Conservation (phyloP, 805 yeast genomes). For the Limtongia smithiae region DNA sequence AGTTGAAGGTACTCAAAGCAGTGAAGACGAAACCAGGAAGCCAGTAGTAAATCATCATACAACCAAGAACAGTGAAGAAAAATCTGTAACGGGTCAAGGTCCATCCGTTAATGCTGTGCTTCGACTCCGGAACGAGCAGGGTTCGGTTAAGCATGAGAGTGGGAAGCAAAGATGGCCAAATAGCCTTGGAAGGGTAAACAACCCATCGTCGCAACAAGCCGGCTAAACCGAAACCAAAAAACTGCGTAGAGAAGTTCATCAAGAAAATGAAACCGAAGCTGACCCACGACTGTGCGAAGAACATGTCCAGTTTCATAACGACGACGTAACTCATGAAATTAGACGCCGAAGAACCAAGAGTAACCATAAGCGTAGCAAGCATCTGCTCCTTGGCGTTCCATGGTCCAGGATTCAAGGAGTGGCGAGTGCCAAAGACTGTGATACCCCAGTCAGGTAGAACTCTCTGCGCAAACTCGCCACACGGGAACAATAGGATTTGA, state of each 20-base stretch:
- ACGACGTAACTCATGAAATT: constrained; percentile 47
- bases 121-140: constrained; percentile 42
- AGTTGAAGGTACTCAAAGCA: constrained; percentile 54
- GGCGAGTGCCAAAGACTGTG: constrained; percentile 36
- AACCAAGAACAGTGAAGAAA: constrained; percentile 43
- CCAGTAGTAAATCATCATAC: constrained; percentile 51
- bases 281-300: constrained; percentile 33
- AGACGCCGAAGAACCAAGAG: constrained; percentile 7
- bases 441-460: constrained; percentile 21
- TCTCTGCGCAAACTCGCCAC: constrained; percentile 43
- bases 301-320: constrained; percentile 18
- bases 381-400: constrained; percentile 60
- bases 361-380: constrained; percentile 47
- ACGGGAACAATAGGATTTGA: constrained; percentile 61
- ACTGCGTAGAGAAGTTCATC: constrained; percentile 54
- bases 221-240: constrained; percentile 65
- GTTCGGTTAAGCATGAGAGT: constrained; percentile 50
- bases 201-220: constrained; percentile 55
- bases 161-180: constrained; percentile 56
- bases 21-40: constrained; percentile 59
- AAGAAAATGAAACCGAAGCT: constrained; percentile 52
- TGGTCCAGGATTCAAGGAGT: constrained; percentile 55
- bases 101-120: constrained; percentile 57
- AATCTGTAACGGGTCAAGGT: constrained; percentile 51
- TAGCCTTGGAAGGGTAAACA: constrained; percentile 42